Evolutionary conservation across 495 filamentous ascomycete species (phyloP), one percentile per base, ranked within the genome.

Genomic region (Annulohypoxylon moriforme): DNA sequence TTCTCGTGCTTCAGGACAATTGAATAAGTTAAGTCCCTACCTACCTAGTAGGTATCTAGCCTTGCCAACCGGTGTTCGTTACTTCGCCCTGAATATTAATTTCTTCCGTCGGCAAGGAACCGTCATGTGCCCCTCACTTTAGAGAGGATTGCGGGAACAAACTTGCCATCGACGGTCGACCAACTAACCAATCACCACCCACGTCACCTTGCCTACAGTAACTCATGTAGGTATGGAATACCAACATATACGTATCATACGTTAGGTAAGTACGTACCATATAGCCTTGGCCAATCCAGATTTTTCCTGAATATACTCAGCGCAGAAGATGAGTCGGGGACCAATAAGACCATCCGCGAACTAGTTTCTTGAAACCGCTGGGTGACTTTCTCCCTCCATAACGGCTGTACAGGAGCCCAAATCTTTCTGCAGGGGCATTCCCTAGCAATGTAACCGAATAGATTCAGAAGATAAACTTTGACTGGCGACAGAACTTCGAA

Each of bases 321-420:
- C 52, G 38, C 50, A 47, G 36, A 62, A 57, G 38, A 61, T 40
- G 47, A 55, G 20, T 34, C 16, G 44, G 27, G 36, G 62, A 34
- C 71, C 71, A 73, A 73, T 73, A 4, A 58, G 66, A 49, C 57
- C 49, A 38, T 25, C 36, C 14, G 24, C 46, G 44, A 57, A 22
- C 8, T 42, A 31, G 16, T 44, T 63, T 66, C 50, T 36, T 69
- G 66, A 73, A 73, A 73, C 71, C 10, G 25, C 49, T 52, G 57
- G 65, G 60, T 66, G 40, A 16, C 60, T 69, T 27, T 65, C 64
- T 65, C 64, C 65, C 64, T 62, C 70, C 64, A 68, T 65, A 24
- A 60, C 42, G 47, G 61, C 47, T 64, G 56, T 24, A 58, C n/a
- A 50, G 38, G 20, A 47, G 24, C 1, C 13, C 52, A 52, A 50